Percentiles rank a stretch among this genome's conserved stretches.
phyloP scores from a whole-genome alignment of 1,139 yeast species.

The Saccharomyces hybrid region DNA sequence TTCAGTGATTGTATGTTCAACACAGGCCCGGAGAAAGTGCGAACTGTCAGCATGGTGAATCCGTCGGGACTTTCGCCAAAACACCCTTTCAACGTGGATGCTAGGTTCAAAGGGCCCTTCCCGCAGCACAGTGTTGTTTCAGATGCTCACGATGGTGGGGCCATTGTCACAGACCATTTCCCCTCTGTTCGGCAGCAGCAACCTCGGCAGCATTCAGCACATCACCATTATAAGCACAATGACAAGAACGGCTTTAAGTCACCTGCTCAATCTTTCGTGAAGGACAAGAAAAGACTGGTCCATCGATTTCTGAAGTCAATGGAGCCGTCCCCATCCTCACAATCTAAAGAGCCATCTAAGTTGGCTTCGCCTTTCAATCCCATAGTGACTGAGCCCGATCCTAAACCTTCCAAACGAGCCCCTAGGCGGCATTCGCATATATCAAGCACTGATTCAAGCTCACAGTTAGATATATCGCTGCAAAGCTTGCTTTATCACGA shows the following conservation, averaged over 20 bases:
- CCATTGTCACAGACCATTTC: neutral
- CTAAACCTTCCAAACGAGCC: neutral
- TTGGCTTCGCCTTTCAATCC: slow-evolving; percentile 1
- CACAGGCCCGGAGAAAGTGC: neutral
- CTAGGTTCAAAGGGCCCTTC: neutral
- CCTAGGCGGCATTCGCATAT: neutral
- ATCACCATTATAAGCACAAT: slow-evolving; percentile 2
- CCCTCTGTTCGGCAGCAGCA: neutral
- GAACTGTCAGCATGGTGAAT: neutral
- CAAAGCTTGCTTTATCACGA: slow-evolving; percentile 5
- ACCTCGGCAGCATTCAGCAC: slow-evolving; percentile 7
- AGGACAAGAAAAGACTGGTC: slow-evolving; percentile 19
- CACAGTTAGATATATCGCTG: slow-evolving; percentile 2
- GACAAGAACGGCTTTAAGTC: slow-evolving; percentile 1
- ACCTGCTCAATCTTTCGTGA: slow-evolving; percentile 1
- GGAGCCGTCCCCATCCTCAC: neutral
- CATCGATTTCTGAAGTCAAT: slow-evolving; percentile 20
- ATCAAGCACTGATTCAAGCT: neutral
- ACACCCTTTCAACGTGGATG: slow-evolving; percentile 7
- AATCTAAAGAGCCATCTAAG: neutral
- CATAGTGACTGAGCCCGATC: neutral
- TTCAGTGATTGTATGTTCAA: slow-evolving; percentile 19
- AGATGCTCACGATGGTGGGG: neutral
- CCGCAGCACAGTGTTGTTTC: neutral
- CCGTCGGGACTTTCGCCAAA: neutral